Evolutionary conservation across 108 stramenopile genomes (phyloP), one percentile per base, ranked within the genome.

Genomic region (Pelagomonas calceolata): DNA sequence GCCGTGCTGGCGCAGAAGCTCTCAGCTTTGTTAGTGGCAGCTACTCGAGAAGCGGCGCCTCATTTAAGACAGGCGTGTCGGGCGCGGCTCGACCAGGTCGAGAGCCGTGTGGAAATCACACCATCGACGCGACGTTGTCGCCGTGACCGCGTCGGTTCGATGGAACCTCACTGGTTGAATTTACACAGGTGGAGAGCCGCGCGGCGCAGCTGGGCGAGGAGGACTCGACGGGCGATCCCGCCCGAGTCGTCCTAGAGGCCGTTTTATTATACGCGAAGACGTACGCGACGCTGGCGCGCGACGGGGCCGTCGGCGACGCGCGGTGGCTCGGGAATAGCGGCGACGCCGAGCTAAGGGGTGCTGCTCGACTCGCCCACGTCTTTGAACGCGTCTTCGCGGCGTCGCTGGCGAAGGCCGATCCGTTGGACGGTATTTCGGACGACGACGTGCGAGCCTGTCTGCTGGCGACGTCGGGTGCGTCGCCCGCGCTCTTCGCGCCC

Each of bases 361-460:
- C 63, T 21, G 70, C 70, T n/a, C 18, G 64, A 3, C 35, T 71
- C 64, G 70, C 63, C 30, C 32, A 34, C 34, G 60, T 71, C 64
- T 71, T 71, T 64, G 32, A 71, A 33, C 43, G 34, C 46, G 73
- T 69, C 36, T 98, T 96, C 83, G 88, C 83, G 0, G 64, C 84
- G n/a, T 85, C 88, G 26, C 84, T 98, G 69, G 86, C 83, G 79
- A 74, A 78, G 35, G 90, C 95, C 15, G 92, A 93, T 35, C 88
- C 97, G 0, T 95, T 98, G 76, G 97, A 96, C 76, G 94, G 94
- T 21, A 74, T 98, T 26, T 70, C 85, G 16, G 94, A 96, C 80
- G 92, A 94, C 65, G 98, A 99, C 74, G 95, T 99, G 66, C 89
- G 96, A 16, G 96, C 94, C 15, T 95, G 95, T 15, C 96, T 99